Evolutionary conservation across 2,329 filamentous ascomycete genomes (phyloP), one percentile per base, ranked within the genome.

Genomic region (Cordyceps militaris): DNA sequence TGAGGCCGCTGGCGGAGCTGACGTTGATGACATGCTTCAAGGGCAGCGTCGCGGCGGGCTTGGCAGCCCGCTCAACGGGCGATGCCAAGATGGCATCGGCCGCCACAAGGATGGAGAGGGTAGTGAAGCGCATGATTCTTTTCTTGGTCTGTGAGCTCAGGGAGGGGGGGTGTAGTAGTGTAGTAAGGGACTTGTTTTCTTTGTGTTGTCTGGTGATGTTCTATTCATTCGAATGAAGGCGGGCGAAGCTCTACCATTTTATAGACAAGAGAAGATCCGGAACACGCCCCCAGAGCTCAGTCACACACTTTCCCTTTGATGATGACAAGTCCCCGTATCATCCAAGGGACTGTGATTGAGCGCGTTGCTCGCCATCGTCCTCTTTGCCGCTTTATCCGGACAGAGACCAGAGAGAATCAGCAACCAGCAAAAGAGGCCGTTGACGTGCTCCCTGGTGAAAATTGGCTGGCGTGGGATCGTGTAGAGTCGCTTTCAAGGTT

Each of bases 1-100:
- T 63, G 34, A 67, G 59, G 44, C 61, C 63, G 51, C 62, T 67
- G 38, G 65, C 54, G 10, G 64, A 64, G 26, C 59, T 63, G 58
- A 63, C 60, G 44, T 61, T 65, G 58, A 57, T 50, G 53, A 62
- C 61, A n/a, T 63, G 60, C 48, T 61, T 65, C 61, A 67, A 46
- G 5, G 66, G 53, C 42, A 67, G 47, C 42, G 59, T 59, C 24
- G 60, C 44, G 8, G 60, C 43, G 9, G 61, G 61, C 60, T 62
- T 59, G 23, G 61, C 54, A 44, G 60, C 59, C 40, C 47, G 57
- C 61, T 63, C 61, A 57, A 66, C 51, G 6, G 66, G 66, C 34
- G 63, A 62, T 38, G 65, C 65, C 32, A 65, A 61, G 56, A 63
- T 62, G 49, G 61, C 60, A 34, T 58, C 59, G 52, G 63, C 62